These are phyloP conservation scores for Colletotrichum orbiculare DNA, from an alignment of 2,329 filamentous ascomycete species.

Conservation along the genomic window DNA sequence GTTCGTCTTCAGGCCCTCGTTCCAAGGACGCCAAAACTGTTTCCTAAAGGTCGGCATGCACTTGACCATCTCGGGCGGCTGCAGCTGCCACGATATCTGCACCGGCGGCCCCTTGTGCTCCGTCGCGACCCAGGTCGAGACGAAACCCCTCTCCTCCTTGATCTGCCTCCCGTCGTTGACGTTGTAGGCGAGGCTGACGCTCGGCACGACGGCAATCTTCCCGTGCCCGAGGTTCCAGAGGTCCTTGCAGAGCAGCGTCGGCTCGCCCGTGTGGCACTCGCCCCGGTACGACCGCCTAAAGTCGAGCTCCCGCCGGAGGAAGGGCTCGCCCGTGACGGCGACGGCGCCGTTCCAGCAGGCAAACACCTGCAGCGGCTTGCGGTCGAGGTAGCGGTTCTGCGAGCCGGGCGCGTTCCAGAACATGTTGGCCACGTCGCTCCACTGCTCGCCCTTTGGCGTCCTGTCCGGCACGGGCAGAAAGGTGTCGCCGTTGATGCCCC, in stretches of 20 bases:
- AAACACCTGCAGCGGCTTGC: conserved; percentile 67
- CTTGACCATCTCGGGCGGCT: conserved; percentile 58
- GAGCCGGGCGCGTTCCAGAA: conserved; percentile 62
- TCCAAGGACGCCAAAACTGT: conserved; percentile 58
- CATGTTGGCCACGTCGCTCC: conserved; percentile 60
- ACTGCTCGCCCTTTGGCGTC: conserved; percentile 53
- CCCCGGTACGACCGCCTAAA: conserved; percentile 54
- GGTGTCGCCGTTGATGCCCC: conserved; percentile 61
- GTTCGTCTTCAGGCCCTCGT: conserved; percentile 41
- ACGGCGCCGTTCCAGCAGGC: conserved; percentile 70
- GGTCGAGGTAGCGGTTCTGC: conserved; percentile 45
- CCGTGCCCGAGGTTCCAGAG: conserved; percentile 61
- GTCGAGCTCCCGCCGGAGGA: conserved; percentile 51
- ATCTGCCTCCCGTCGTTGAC: conserved; percentile 56
- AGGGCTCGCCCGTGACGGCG: conserved; percentile 58
- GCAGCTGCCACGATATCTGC: conserved; percentile 54
- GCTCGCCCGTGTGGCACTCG: conserved; percentile 67
- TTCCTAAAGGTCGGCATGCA: conserved; percentile 57
- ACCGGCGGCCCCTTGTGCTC: conserved; percentile 40
- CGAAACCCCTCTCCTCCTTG: conserved; percentile 63
- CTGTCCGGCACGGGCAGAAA: conserved; percentile 63
- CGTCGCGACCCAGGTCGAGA: conserved; percentile 36
- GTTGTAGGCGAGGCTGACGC: conserved; percentile 66
- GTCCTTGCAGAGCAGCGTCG: conserved; percentile 67
- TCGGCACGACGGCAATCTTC: conserved; percentile 66